Evolutionary conservation across 306 rosid genomes (phyloP).

Genomic region (Sophora flavescens): DNA sequence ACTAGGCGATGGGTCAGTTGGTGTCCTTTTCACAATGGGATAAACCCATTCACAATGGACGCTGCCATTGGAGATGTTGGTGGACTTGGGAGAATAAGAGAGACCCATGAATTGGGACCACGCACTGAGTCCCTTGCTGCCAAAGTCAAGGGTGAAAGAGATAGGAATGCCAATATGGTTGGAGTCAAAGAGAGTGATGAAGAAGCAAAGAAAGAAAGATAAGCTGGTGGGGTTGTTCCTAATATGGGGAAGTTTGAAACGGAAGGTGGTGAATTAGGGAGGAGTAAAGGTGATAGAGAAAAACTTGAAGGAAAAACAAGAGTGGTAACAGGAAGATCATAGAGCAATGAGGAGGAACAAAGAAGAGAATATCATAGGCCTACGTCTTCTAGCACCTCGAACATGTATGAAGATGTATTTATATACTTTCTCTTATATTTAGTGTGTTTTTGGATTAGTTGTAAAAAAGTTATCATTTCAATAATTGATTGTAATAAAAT

Average conservation of each 20-base stretch:
- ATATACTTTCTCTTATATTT: no score
- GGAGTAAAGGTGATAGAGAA: neutral
- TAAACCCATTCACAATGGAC: no score
- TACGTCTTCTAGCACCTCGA: no score
- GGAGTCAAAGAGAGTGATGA: constrained; percentile 27
- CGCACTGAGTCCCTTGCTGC: constrained; percentile 62
- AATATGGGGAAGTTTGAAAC: constrained; percentile 46
- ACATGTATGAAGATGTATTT: no score
- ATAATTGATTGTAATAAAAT: no score
- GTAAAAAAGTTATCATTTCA: no score
- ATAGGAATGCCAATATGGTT: constrained; percentile 29
- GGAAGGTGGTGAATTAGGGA: no score
- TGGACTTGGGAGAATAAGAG: constrained; percentile 48
- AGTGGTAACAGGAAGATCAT: constrained; percentile 16
- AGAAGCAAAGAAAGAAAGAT: neutral
- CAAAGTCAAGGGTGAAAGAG: constrained; percentile 39
- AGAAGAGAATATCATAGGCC: no score
- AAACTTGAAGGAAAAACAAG: constrained; percentile 28
- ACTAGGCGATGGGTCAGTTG: no score
- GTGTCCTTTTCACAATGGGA: no score
- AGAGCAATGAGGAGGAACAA: neutral
- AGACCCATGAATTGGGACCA: constrained; percentile 46
- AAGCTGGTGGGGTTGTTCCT: neutral
- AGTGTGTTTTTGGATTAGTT: no score
- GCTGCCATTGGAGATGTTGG: constrained; percentile 48